phyloP scores from a whole-genome alignment of 768 basidiomycete species.

The Neoboletus subvelutipes region DNA sequence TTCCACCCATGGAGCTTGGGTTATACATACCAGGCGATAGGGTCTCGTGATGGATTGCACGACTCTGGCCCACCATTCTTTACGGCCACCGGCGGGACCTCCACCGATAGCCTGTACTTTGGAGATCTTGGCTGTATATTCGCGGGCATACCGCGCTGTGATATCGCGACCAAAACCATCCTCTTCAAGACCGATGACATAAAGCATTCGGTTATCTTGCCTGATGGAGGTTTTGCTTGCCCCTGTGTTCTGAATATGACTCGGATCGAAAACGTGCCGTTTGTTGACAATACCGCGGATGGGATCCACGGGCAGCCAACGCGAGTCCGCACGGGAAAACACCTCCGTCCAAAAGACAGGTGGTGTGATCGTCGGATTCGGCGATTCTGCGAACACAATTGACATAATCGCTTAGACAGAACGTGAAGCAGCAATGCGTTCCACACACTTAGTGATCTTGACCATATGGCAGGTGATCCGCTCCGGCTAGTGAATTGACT shows the following conservation, averaged over 20 bases:
- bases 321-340: slow-evolving; percentile 86
- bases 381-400: slow-evolving; percentile 22
- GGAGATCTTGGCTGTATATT: slow-evolving; percentile 77
- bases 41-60: slow-evolving; percentile 63
- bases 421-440: slow-evolving; percentile 3
- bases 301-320: slow-evolving; percentile 94
- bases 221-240: slow-evolving; percentile 16
- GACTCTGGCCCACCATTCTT: slow-evolving; percentile 85
- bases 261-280: slow-evolving; percentile 76
- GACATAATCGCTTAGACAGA: slow-evolving; percentile 27
- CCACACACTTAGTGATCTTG: slow-evolving; percentile 20
- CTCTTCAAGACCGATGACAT: slow-evolving; percentile 93
- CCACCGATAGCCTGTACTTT: slow-evolving; percentile 68
- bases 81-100: slow-evolving; percentile 51
- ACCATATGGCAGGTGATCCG: slow-evolving; percentile 25
- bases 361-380: slow-evolving; percentile 61
- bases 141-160: slow-evolving; percentile 82
- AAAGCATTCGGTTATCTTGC: slow-evolving; percentile 83
- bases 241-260: slow-evolving; percentile 30
- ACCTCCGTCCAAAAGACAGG: slow-evolving; percentile 98
- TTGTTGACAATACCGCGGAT: slow-evolving; percentile 79
- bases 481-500: slow-evolving; percentile 46
- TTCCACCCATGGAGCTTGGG: slow-evolving; percentile 15
- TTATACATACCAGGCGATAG: slow-evolving; percentile 70
- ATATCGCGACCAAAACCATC: slow-evolving; percentile 92